Base-by-base conservation (phyloP, 305 asterid genomes). In the Fraxinus platypoda region DNA sequence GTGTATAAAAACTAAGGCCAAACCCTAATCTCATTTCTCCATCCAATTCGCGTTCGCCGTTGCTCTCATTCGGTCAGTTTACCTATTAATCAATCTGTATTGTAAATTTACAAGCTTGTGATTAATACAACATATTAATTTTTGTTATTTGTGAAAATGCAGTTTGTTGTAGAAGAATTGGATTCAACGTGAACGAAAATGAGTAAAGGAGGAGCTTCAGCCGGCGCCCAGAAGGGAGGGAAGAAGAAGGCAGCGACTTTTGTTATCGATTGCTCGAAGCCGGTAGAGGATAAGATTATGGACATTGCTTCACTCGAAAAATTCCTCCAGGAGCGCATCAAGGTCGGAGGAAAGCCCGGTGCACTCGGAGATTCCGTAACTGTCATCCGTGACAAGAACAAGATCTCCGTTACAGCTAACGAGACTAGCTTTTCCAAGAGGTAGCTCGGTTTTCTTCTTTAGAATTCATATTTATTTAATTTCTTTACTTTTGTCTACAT, bases 341-440 rank as follows among this genome's bases (percentile, higher is more conserved):
- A 92, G 89, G 98, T 93, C 74, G 98, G 93, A 54, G 97, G 97
- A 77, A 93, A 93, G 86, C 90, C 98, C 59, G 97, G 97, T 26
- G 92, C 95, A 21, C 94, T 93, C 25, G 97, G 95, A 0, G 97
- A 93, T 25, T 87, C 97, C 33, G 95, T 92, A 2, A 84, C 91
- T 11, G 83, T 92, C 46, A 79, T 76, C 28, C 98, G 95, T 13
- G 98, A 93, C 26, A 93, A 93, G 84, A 87, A 79, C 85, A 92
- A 92, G 83, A 91, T 93, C 81, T 86, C 93, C 62, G 95, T 93
- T 73, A 90, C 93, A 1, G 90, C 93, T 2, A 28, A 68, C 23
- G 93, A 90, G 66, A 77, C 93, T 21, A 26, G 83, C 78, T 94
- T 94, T 80, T 94, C 97, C 72, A 94, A 94, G 80, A 80, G 98